A percentile compares a stretch with the other conserved stretches of the same genome.
Conservation (phyloP, 169 alveolate genomes). For the Cryptosporidium bovis region DNA sequence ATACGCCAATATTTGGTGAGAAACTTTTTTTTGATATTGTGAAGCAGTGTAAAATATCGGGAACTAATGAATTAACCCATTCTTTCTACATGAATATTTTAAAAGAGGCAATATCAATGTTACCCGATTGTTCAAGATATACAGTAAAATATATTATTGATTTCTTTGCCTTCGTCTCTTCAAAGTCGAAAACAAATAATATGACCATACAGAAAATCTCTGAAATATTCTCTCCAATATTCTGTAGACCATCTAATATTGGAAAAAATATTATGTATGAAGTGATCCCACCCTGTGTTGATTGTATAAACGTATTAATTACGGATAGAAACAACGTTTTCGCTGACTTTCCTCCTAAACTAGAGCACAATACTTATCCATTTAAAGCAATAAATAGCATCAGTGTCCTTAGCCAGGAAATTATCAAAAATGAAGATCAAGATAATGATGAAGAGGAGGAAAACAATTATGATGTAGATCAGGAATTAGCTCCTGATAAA, state of each 20-base stretch:
- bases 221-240: slow-evolving; percentile 62
- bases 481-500: slow-evolving; percentile 1
- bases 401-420: background rate
- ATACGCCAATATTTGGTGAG: slow-evolving; percentile 24
- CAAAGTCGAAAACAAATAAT: slow-evolving; percentile 45
- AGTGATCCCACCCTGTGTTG: slow-evolving; percentile 60
- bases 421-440: background rate
- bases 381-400: background rate
- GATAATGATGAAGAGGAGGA: slow-evolving; percentile 23
- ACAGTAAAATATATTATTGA: slow-evolving; percentile 29
- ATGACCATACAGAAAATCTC: slow-evolving; percentile 64
- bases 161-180: slow-evolving; percentile 14
- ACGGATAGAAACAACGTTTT: slow-evolving; percentile 35
- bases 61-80: slow-evolving; percentile 51
- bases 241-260: slow-evolving; percentile 43
- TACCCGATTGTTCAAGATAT: slow-evolving; percentile 17
- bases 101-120: slow-evolving; percentile 43
- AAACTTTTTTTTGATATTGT: slow-evolving; percentile 21
- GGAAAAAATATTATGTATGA: slow-evolving; percentile 43
- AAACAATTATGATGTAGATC: background rate
- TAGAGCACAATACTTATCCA: background rate
- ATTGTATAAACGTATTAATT: slow-evolving; percentile 57
- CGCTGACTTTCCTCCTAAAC: slow-evolving; percentile 7
- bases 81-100: slow-evolving; percentile 35
- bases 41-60: slow-evolving; percentile 38